Conservation (phyloP, 345 rosid genomes). For the Eucalyptus marginata region DNA sequence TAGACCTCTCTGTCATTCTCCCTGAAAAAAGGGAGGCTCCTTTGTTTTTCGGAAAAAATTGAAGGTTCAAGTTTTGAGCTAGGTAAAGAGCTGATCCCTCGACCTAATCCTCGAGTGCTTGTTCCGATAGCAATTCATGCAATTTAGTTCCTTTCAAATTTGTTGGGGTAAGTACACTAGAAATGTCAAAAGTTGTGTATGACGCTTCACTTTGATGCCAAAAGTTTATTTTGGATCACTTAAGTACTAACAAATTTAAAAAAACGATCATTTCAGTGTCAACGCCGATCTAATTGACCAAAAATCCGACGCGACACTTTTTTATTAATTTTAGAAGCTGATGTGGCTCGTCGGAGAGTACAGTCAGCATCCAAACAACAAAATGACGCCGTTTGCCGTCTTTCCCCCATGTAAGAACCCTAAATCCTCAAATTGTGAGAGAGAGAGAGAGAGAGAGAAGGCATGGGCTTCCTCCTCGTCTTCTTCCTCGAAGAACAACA, state of each 20-base stretch:
- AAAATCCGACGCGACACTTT: rapidly evolving
- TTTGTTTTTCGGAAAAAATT: not conserved
- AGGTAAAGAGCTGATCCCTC: not conserved
- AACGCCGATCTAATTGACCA: rapidly evolving
- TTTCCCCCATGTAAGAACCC: too few relatives aligned
- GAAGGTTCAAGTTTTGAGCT: not conserved
- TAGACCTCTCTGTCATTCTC: not conserved
- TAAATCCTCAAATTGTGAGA: too few relatives aligned
- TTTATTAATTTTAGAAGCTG: too few relatives aligned
- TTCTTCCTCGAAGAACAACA: too few relatives aligned
- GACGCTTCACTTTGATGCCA: rapidly evolving
- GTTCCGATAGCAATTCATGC: not conserved
- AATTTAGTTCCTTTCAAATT: not conserved
- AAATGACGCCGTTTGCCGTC: rapidly evolving
- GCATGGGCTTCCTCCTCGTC: too few relatives aligned
- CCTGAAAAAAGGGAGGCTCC: not conserved
- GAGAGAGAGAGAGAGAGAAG: too few relatives aligned
- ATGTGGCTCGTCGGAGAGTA: rapidly evolving
- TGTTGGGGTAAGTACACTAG: too few relatives aligned
- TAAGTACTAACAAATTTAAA: too few relatives aligned
- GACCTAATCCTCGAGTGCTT: not conserved
- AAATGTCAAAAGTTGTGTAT: too few relatives aligned
- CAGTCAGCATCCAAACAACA: too few relatives aligned
- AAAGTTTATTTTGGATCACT: too few relatives aligned
- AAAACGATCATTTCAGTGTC: rapidly evolving